Base-by-base conservation (phyloP, 495 filamentous ascomycete species). In the Aspergillus sclerotiicarbonarius region DNA sequence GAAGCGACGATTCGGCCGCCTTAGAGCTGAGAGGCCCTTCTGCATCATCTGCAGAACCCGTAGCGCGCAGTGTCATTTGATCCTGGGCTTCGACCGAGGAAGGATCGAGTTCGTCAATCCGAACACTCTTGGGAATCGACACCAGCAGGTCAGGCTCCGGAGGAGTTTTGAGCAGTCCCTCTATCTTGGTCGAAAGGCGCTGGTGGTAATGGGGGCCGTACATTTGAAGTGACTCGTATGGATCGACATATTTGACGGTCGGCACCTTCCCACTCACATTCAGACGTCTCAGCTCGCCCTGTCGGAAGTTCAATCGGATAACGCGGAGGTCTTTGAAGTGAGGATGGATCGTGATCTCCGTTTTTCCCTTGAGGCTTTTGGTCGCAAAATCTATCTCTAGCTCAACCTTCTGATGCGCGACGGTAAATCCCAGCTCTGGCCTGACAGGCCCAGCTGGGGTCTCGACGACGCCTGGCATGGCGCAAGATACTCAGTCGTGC, bases 231-330 rank as follows among this genome's bases (percentile, higher is more conserved):
- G 73, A 72, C 33, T 86, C 78, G 71, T 94, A 95, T 1, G 87
- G 86, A 62, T 97, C 90, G 13, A 78, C 68, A 64, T 92, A 91
- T 48, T 80, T 80, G n/a, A 71, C 47, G 10, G 84, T 77, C 15
- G 78, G 72, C 41, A 73, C 71, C 62, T 81, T 83, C 45, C 87
- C 89, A 62, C 92, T 88, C 29, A 96, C 85, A 32, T 75, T 86
- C 50, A 96, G 53, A 9, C 76, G 71, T 51, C 82, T 89, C 66
- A 91, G 82, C 55, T 84, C 84, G 65, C 89, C 90, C 72, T 98
- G 93, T 54, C 92, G 87, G 64, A 92, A 91, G 66, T 96, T 90
- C 60, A 98, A 79, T 30, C 76, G 80, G 29, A 98, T 84, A n/a
- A 77, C 79, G 41, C 79, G 79, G 29, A 96, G 75, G 8, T 90